Base-by-base conservation (phyloP, 208 protist genomes). In the Crithidia acanthocephali region DNA sequence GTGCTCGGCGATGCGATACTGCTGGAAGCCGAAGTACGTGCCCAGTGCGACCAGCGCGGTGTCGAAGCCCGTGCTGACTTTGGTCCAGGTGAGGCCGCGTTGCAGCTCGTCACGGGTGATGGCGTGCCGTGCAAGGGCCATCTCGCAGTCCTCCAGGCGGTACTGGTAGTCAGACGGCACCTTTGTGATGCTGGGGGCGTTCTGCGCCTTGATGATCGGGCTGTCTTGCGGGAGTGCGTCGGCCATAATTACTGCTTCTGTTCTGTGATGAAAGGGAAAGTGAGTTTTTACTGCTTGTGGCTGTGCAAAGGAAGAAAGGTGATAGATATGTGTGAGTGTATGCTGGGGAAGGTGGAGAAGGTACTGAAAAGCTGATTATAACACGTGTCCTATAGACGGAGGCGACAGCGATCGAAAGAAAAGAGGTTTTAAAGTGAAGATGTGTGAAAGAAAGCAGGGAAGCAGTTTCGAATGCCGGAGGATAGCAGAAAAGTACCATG, bases 131-230 rank as follows among this genome's bases (percentile, higher is more conserved):
- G 63, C 33, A 18, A 83, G 44, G 0, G 56, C 53, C 61, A 56
- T 62, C 33, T 79, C 72, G 25, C 61, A 79, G 53, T 74, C 77
- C 2, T 78, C 58, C 32, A 79, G 57, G 58, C 79, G 79, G 30
- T 76, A 61, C 33, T 72, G 72, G 30, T 83, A 79, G 33, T 83
- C 72, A 1, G 48, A n/a, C 8, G 68, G 73, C 2, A 76, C 52
- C 2, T 45, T 20, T 9, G 44, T 53, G 32, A 11, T 66, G 61
- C n/a, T 27, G 16, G 4, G 37, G 58, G n/a, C 22, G 11, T 66
- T 44, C 25, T 68, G 47, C 58, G 52, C 52, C 55, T 68, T 27
- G 20, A 23, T 35, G n/a, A 47, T 16, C 0, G 69, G 69, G 10
- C 42, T 44, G 1, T 52, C 28, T 11, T 61, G 25, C 8, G 51